A percentile compares a stretch with the other conserved stretches of the same genome.
phyloP scores from a whole-genome alignment of 2,329 filamentous ascomycete genomes.

The Aspergillus piperis region DNA sequence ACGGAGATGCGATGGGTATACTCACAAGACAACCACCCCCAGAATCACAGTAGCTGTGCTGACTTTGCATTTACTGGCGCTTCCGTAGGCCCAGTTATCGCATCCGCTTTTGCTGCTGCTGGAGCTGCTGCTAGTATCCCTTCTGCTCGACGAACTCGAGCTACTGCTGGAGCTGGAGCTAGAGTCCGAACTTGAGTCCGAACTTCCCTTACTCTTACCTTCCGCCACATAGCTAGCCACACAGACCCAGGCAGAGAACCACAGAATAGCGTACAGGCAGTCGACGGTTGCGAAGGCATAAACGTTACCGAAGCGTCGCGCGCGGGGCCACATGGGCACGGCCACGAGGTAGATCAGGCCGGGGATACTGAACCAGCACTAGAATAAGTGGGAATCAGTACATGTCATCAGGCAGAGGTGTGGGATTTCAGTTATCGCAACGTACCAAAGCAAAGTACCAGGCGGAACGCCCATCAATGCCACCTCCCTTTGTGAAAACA shows the following conservation, averaged over 20 bases:
- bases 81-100: slow-evolving; percentile 58
- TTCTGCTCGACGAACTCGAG: slow-evolving; percentile 26
- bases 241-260: slow-evolving; percentile 61
- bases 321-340: slow-evolving; percentile 62
- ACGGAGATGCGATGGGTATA: slow-evolving; percentile 8
- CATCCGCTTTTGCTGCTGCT: slow-evolving; percentile 50
- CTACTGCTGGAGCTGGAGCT: slow-evolving; percentile 34
- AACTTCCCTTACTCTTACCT: slow-evolving; percentile 55
- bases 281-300: slow-evolving; percentile 62
- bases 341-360: slow-evolving; percentile 61
- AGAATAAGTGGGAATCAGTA: slow-evolving; percentile 8
- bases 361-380: slow-evolving; percentile 63
- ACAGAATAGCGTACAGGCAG: slow-evolving; percentile 56
- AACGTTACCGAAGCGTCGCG: slow-evolving; percentile 59
- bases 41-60: slow-evolving; percentile 59
- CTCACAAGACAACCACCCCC: slow-evolving; percentile 60
- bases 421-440: not conserved
- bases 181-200: slow-evolving; percentile 26
- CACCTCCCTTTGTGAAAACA: slow-evolving; percentile 57
- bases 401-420: not conserved
- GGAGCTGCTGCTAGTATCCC: slow-evolving; percentile 36
- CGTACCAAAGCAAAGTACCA: slow-evolving; percentile 62
- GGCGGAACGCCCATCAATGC: slow-evolving; percentile 55
- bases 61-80: slow-evolving; percentile 57
- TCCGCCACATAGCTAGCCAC: slow-evolving; percentile 58